Percentiles rank a stretch among this genome's conserved stretches.
phyloP scores from a whole-genome alignment of 2,329 filamentous ascomycete genomes.

The Diaporthe sp. region DNA sequence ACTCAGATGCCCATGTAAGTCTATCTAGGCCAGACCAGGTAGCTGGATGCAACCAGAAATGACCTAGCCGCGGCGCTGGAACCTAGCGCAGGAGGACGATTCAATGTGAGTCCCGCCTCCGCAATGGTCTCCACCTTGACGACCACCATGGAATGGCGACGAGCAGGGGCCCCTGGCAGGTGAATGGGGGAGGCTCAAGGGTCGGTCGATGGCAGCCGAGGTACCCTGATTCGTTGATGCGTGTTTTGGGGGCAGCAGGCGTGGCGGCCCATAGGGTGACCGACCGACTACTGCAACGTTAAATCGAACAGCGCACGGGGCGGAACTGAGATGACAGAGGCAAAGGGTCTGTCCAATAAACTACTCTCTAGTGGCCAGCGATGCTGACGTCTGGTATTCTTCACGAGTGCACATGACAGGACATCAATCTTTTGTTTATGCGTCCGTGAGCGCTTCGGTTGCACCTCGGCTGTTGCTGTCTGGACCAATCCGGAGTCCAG shows the following conservation, averaged over 20 bases:
- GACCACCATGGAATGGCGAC: not conserved
- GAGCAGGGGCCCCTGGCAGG: not conserved
- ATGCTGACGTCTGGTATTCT: constrained; percentile 1
- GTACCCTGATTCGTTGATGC: not conserved
- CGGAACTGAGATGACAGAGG: not conserved
- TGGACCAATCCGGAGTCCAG: not conserved
- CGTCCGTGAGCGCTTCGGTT: not conserved
- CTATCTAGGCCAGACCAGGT: constrained; percentile 6
- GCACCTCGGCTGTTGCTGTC: not conserved
- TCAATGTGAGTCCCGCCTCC: constrained; percentile 22
- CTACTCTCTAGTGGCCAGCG: not conserved
- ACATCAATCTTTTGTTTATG: not conserved
- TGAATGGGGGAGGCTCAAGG: constrained; percentile 11
- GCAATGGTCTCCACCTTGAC: constrained; percentile 19
- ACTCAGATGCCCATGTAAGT: constrained; percentile 11
- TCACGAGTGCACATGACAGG: not conserved
- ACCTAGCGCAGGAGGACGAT: constrained; percentile 12
- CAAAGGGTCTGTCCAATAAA: not conserved
- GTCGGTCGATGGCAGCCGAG: constrained; percentile 8
- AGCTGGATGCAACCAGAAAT: constrained; percentile 14
- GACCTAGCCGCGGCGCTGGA: constrained; percentile 16
- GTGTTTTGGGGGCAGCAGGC: not conserved
- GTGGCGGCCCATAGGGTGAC: constrained; percentile 4
- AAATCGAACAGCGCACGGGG: constrained; percentile 12
- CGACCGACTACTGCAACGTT: constrained; percentile 19